Base-by-base conservation (phyloP, 2,329 filamentous ascomycete species). In the Amauroascus niger region DNA sequence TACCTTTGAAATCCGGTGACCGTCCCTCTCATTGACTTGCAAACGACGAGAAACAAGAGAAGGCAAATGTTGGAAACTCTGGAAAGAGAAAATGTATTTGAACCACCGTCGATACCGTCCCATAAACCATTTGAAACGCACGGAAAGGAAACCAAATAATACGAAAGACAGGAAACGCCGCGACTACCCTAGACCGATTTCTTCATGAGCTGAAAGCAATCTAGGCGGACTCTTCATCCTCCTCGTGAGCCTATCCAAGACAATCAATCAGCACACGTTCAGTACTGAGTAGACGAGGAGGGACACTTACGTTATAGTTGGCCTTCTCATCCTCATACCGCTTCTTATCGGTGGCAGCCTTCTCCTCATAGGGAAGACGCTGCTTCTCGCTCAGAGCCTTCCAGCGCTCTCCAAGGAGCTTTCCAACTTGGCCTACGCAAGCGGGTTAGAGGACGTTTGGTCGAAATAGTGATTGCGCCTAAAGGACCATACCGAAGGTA, bases 281-380 rank as follows among this genome's bases (percentile, higher is more conserved):
- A 2, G 8, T n/a, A n/a, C n/a, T n/a, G n/a, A 6, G 30, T 43
- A 28, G 45, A 26, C 46, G 2, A 28, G 18, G 14, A 11, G 30
- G 35, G 28, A 32, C 39, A 74, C 84, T 78, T 78, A 94, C 88
- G 67, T 88, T 84, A 79, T 95, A 98, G 61, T 82, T 87, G 62
- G 86, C 84, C 82, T 98, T 98, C 82, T 97, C 89, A 64, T 95
- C 88, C 74, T 97, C 91, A 71, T 97, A 98, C 59, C 93, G 86
- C 85, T 97, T 95, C 88, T 97, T 98, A 77, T 98, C 93, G 60
- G 85, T 79, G 50, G 87, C 88, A 69, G 93, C 93, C 85, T 97
- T 97, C 71, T 88, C 87, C 76, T 97, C 91, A 68, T 97, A 98
- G 9, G 93, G 93, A 59, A 79, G 76, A 66, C 91, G 89, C 74